Percentiles rank a stretch among this genome's conserved stretches.
phyloP scores from a whole-genome alignment of 2,329 filamentous ascomycete genomes.

The Cladosporium sp. region DNA sequence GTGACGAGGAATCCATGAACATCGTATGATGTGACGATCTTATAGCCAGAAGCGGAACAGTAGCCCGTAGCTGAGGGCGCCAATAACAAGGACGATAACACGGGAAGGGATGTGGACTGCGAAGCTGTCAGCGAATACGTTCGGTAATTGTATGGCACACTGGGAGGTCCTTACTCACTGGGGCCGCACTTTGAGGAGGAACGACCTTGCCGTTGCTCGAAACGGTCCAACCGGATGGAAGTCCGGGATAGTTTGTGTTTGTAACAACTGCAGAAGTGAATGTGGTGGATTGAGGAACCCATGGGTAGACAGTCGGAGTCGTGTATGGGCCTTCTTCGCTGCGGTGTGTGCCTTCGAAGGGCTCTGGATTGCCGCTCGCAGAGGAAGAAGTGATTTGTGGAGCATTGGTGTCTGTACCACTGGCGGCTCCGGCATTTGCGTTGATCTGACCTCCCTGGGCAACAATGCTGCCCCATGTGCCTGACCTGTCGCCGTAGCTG shows the following conservation, averaged over 20 bases:
- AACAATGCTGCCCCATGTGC: constrained; percentile 78
- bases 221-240: constrained; percentile 80
- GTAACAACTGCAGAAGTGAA: constrained; percentile 39
- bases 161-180: constrained; percentile 58
- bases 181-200: constrained; percentile 63
- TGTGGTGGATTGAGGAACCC: constrained; percentile 57
- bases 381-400: constrained; percentile 64
- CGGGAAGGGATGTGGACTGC: constrained; percentile 53
- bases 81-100: constrained; percentile 54
- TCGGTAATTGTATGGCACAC: constrained; percentile 32
- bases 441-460: constrained; percentile 73
- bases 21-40: constrained; percentile 50
- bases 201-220: constrained; percentile 76
- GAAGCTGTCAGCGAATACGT: constrained; percentile 30
- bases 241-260: constrained; percentile 53
- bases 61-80: constrained; percentile 47
- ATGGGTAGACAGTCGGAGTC: constrained; percentile 67
- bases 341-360: constrained; percentile 63
- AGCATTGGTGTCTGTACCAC: constrained; percentile 55
- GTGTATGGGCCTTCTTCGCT: constrained; percentile 53
- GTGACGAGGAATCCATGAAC: constrained; percentile 53
- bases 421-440: constrained; percentile 53
- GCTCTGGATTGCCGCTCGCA: constrained; percentile 61
- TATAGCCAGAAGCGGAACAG: constrained; percentile 44
- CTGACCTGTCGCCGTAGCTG: constrained; percentile 74